These are phyloP conservation scores for Corinectria fuckeliana DNA, from an alignment of 2,329 filamentous ascomycete genomes.

Conservation along the genomic window DNA sequence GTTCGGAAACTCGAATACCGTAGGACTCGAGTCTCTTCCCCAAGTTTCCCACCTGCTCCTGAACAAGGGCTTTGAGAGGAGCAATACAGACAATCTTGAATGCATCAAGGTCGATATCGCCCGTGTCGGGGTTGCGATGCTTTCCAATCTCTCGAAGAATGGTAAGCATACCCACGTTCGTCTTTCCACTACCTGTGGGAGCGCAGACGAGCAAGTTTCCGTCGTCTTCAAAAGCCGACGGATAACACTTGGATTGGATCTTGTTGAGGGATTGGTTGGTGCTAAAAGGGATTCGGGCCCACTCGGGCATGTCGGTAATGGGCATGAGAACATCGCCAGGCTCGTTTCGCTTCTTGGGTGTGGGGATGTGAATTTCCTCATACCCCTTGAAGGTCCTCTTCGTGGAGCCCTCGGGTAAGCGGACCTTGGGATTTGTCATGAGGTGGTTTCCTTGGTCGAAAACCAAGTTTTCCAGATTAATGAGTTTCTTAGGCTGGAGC, in stretches of 20 bases:
- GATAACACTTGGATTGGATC: slow-evolving; percentile 93
- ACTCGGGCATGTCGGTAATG: slow-evolving; percentile 87
- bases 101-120: slow-evolving; percentile 92
- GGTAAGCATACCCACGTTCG: slow-evolving; percentile 96
- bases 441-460: slow-evolving; percentile 99
- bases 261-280: slow-evolving; percentile 88
- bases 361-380: slow-evolving; percentile 96
- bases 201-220: slow-evolving; percentile 98
- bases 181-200: slow-evolving; percentile 96
- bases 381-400: slow-evolving; percentile 98
- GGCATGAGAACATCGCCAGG: slow-evolving; percentile 82
- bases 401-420: slow-evolving; percentile 90
- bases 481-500: slow-evolving; percentile 82
- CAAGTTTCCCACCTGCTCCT: slow-evolving; percentile 98
- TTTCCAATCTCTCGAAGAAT: slow-evolving; percentile 97
- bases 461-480: slow-evolving; percentile 94
- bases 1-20: slow-evolving; percentile 90
- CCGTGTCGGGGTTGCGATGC: slow-evolving; percentile 84
- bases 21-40: slow-evolving; percentile 89
- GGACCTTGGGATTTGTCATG: slow-evolving; percentile 98
- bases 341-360: slow-evolving; percentile 86
- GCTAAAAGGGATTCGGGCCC: slow-evolving; percentile 87
- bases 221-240: slow-evolving; percentile 89
- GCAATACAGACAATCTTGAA: slow-evolving; percentile 99
- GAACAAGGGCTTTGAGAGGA: slow-evolving; percentile 91